Percentiles rank a stretch among this genome's conserved stretches.
phyloP scores from a whole-genome alignment of 1,284 basidiomycete species.

The Pyrrhoderma noxium region DNA sequence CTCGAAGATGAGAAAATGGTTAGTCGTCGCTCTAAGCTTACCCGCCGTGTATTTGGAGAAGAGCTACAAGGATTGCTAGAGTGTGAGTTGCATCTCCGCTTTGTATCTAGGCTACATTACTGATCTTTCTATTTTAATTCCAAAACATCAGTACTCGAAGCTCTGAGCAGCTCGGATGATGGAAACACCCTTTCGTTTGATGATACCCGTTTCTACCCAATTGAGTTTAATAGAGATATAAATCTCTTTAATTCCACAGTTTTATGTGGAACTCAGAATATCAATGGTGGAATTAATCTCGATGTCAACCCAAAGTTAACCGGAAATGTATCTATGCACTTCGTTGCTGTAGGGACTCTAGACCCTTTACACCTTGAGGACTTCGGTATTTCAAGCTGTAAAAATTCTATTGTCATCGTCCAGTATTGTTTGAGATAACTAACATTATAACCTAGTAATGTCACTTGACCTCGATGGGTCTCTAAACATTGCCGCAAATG shows the following conservation, averaged over 20 bases:
- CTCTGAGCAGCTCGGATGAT: no score
- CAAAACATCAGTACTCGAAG: no score
- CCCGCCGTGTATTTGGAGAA: constrained; percentile 43
- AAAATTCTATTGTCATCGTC: not conserved
- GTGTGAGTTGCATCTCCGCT: no score
- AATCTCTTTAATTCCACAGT: no score
- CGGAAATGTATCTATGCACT: constrained; percentile 41
- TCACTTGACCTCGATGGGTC: constrained; percentile 28
- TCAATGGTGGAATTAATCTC: constrained; percentile 33
- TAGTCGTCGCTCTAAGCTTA: constrained; percentile 27
- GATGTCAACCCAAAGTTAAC: constrained; percentile 40
- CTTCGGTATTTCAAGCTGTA: not conserved
- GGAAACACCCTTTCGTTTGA: no score
- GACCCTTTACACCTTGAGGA: constrained; percentile 17
- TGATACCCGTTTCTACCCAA: no score
- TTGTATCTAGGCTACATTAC: no score
- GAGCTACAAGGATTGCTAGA: constrained; percentile 38
- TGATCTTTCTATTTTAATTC: no score
- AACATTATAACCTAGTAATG: constrained; percentile 3
- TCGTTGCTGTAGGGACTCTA: constrained; percentile 41
- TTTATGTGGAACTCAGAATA: constrained; percentile 25
- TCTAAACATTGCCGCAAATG: constrained; percentile 29
- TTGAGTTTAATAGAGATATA: no score
- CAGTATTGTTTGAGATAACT: not conserved
- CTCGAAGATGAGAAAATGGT: not conserved